Evolutionary conservation across 192 early-diverging fungal species (phyloP).

Genomic region (Gigaspora rosea): DNA sequence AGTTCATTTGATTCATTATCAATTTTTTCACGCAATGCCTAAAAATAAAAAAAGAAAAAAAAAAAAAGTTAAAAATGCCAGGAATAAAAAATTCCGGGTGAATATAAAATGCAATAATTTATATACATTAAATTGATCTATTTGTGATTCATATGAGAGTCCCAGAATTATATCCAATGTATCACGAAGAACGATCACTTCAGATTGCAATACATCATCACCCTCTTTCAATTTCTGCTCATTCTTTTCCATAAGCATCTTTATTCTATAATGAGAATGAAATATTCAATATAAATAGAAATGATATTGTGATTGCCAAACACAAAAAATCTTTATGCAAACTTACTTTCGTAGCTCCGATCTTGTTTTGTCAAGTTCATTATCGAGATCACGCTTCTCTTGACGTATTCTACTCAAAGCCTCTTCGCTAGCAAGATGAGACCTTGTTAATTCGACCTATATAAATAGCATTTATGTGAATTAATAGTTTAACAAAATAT

Average conservation of each 20-base stretch:
- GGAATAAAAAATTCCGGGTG: not conserved
- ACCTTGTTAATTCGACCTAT: constrained; percentile 45
- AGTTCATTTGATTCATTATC: constrained; percentile 37
- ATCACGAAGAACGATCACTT: constrained; percentile 36
- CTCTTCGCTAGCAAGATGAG: constrained; percentile 46
- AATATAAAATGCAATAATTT: not conserved
- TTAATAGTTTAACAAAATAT: not conserved
- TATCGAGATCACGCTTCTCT: constrained; percentile 42
- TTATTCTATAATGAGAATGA: constrained; percentile 31
- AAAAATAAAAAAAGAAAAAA: not conserved
- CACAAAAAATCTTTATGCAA: not conserved
- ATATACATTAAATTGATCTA: constrained; percentile 6
- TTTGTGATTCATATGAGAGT: constrained; percentile 22
- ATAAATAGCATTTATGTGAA: not conserved
- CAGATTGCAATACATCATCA: constrained; percentile 29
- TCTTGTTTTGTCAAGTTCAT: constrained; percentile 39
- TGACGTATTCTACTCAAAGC: constrained; percentile 40
- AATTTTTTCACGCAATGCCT: constrained; percentile 33
- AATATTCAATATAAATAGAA: not conserved
- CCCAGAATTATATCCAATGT: constrained; percentile 41
- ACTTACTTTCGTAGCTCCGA: constrained; percentile 40
- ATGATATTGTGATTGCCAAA: not conserved
- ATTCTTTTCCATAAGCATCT: constrained; percentile 31
- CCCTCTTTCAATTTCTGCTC: constrained; percentile 31
- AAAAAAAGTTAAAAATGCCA: not conserved